Evolutionary conservation across 1,284 basidiomycete genomes (phyloP).

Genomic region (Ustilago vetiveriae): DNA sequence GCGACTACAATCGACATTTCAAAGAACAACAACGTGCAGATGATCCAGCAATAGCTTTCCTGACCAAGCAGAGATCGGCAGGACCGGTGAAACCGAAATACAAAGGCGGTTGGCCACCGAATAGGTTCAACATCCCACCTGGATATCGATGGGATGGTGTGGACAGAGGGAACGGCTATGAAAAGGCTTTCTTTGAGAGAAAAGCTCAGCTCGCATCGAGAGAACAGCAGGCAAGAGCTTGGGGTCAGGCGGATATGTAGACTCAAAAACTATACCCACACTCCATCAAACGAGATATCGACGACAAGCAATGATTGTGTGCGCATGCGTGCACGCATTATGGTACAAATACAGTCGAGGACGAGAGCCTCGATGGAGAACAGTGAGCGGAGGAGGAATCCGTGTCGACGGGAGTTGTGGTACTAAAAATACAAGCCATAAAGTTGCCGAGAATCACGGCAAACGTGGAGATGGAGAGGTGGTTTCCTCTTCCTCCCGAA

Average conservation of each 20-base stretch:
- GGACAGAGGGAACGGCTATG: conserved; percentile 86
- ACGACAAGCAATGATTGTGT: background rate
- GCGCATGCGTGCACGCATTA: background rate
- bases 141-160: conserved; percentile 90
- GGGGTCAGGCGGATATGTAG: conserved; percentile 49
- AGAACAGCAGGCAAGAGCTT: conserved; percentile 42
- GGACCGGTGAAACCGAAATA: conserved; percentile 85
- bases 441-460: background rate
- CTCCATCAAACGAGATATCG: background rate
- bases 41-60: conserved; percentile 91
- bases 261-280: conserved; percentile 3
- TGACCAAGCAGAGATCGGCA: conserved; percentile 75
- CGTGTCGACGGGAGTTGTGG: background rate
- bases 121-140: conserved; percentile 92
- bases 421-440: conserved; percentile 19
- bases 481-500: conserved; percentile 30
- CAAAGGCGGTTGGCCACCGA: conserved; percentile 84
- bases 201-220: conserved; percentile 24
- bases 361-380: background rate
- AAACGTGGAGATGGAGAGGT: conserved; percentile 3
- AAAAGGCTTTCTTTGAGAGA: conserved; percentile 75
- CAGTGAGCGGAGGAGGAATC: background rate
- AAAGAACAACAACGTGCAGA: conserved; percentile 86
- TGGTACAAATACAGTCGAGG: conserved; percentile 37
- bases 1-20: conserved; percentile 82